A percentile compares a stretch with the other conserved stretches of the same genome.
These are phyloP conservation scores for Pseudoscleropodium purum DNA, from an alignment of 225 moss, liverwort and hornwort species.

Conservation along the genomic window DNA sequence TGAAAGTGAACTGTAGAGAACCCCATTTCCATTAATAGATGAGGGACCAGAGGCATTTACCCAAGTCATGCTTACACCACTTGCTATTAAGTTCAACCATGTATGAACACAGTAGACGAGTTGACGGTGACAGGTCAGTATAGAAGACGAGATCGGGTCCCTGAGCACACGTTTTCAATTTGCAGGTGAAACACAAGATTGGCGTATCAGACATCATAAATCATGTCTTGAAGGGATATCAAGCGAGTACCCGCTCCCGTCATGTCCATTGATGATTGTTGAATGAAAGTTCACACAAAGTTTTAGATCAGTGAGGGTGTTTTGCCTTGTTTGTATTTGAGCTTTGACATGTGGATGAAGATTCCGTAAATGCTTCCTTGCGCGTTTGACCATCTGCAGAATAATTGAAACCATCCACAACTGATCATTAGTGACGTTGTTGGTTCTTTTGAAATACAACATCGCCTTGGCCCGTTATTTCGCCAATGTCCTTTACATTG, in stretches of 20 bases:
- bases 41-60: not conserved
- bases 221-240: conserved; percentile 28
- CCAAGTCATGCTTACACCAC: not conserved
- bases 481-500: not conserved
- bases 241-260: not conserved
- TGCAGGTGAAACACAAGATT: conserved; percentile 49
- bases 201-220: conserved; percentile 39
- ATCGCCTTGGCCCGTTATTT: not conserved
- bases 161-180: not conserved
- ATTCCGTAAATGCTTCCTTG: not conserved
- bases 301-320: not conserved
- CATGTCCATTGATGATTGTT: not conserved
- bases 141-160: not conserved
- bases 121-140: not conserved
- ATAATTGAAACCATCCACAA: not conserved
- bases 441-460: not conserved
- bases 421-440: not conserved
- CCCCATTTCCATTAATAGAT: not conserved
- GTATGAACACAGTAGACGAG: not conserved
- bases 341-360: not conserved
- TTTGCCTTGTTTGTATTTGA: not conserved
- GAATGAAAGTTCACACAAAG: not conserved
- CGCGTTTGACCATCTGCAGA: not conserved
- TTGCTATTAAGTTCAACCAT: not conserved
- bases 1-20: not conserved